Conservation (phyloP, 139 green algal genomes). For the Coccomyxa sp. region DNA sequence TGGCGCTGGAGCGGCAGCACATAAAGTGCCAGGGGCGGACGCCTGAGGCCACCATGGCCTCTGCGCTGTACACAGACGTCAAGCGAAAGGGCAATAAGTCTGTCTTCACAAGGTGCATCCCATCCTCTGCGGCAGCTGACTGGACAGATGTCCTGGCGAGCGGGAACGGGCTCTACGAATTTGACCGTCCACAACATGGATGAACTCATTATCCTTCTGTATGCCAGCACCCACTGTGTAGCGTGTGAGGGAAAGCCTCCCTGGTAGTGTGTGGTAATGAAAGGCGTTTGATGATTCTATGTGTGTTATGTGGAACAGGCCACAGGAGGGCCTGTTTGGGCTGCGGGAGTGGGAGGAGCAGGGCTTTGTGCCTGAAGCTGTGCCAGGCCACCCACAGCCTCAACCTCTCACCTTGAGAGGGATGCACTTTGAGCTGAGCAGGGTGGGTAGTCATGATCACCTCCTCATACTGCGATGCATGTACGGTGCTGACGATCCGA, state of each 20-base stretch:
- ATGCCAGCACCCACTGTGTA: not conserved
- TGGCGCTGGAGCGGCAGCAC: constrained; percentile 57
- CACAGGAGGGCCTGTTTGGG: constrained; percentile 77
- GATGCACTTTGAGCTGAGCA: no score
- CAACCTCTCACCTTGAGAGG: no score
- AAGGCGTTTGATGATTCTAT: not conserved
- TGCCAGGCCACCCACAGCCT: not conserved
- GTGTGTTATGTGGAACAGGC: constrained; percentile 4
- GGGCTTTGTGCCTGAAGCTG: constrained; percentile 14
- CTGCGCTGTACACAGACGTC: constrained; percentile 81
- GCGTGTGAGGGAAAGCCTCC: not conserved
- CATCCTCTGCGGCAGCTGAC: not conserved
- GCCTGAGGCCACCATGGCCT: constrained; percentile 83
- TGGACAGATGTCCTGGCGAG: not conserved
- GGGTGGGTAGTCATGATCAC: no score
- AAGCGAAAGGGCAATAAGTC: constrained; percentile 66
- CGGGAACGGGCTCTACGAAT: not conserved
- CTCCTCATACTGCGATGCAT: no score
- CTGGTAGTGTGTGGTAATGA: not conserved
- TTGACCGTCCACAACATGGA: not conserved
- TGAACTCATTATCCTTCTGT: not conserved
- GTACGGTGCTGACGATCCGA: no score
- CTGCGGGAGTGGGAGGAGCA: constrained; percentile 70
- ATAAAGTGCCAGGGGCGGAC: constrained; percentile 76
- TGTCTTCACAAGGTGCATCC: constrained; percentile 48